phyloP scores from a whole-genome alignment of 164 flowering plant species.

The Amborella trichopoda region DNA sequence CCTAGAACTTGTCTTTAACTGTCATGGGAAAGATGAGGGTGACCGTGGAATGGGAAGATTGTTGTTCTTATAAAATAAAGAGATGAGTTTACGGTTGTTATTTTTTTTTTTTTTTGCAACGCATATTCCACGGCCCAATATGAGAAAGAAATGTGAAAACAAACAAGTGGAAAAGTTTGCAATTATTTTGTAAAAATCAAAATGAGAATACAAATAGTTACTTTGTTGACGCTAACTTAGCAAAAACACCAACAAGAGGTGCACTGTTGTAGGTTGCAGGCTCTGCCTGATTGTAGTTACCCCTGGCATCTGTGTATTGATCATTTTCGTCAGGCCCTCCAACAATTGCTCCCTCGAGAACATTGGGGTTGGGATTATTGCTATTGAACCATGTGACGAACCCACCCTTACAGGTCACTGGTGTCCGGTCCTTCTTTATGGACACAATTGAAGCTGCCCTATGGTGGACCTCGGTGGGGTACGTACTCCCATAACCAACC shows the following conservation, averaged over 20 bases:
- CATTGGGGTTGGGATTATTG: conserved; percentile 49
- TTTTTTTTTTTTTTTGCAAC: too few species aligned
- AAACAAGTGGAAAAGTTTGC: too few species aligned
- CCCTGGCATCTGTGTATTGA: conserved; percentile 40
- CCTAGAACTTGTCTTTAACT: too few species aligned
- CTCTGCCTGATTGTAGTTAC: conserved; percentile 64
- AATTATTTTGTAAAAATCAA: too few species aligned
- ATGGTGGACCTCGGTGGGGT: conserved; percentile 68
- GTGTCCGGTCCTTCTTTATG: conserved; percentile 9
- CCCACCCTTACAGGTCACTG: conserved; percentile 57
- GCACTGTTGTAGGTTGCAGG: conserved; percentile 55
- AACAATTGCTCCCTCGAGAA: conserved; percentile 63
- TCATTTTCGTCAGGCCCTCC: conserved; percentile 79
- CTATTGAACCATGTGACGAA: conserved; percentile 64
- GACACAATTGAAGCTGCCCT: conserved; percentile 73
- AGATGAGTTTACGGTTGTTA: too few species aligned
- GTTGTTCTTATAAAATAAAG: too few species aligned
- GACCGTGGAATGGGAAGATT: too few species aligned
- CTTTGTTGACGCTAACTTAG: too few species aligned
- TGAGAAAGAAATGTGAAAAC: too few species aligned
- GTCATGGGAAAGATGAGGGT: too few species aligned
- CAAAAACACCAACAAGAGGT: conserved; percentile 74
- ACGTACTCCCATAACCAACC: conserved; percentile 58
- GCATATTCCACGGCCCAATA: too few species aligned
- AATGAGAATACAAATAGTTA: too few species aligned